Base-by-base conservation (phyloP, 2,329 filamentous ascomycete genomes). In the Trichoderma sp. region DNA sequence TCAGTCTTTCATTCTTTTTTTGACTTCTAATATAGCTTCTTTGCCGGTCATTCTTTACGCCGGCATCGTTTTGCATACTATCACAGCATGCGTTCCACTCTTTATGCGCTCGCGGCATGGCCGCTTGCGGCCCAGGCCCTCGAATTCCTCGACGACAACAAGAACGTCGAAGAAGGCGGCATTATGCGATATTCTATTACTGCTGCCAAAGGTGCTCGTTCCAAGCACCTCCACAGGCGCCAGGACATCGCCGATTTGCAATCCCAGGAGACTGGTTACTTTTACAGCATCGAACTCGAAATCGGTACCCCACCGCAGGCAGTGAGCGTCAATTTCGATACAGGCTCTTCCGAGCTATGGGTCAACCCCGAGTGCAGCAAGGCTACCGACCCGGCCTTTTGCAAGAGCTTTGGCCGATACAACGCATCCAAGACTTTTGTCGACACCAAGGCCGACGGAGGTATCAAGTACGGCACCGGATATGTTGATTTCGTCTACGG, bases 321-420 rank as follows among this genome's bases (percentile, higher is more conserved):
- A 4, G 78, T 82, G 55, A 78, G 74, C 39, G 79, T 82, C 70
- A 77, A 79, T 69, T 77, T 83, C 59, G 81, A 83, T 69, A 82
- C 81, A 0, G 80, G 80, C 18, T 82, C 81, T 4, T 74, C 76
- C 10, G 80, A 82, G 71, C 75, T 81, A 5, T 83, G 81, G 81
- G 79, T 83, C 46, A 81, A 82, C 67, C 81, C 81, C 7, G 73
- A 77, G 8, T 83, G 81, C 72, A 72, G 72, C 63, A 77, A 77
- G 52, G 72, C 79, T 1, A 61, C 69, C 6, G 73, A 79, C 34
- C 71, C 72, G 0, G 51, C 64, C 0, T 75, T 77, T 34, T 81
- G 79, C 71, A 34, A 71, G 18, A 60, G 58, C 1, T 75, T 77
- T 68, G 76, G 77, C 8, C 75, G 75, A 24, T 80, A 79, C 46